These are phyloP conservation scores for Monosporascus sp. DNA, from an alignment of 2,329 filamentous ascomycete species.

Conservation along the genomic window DNA sequence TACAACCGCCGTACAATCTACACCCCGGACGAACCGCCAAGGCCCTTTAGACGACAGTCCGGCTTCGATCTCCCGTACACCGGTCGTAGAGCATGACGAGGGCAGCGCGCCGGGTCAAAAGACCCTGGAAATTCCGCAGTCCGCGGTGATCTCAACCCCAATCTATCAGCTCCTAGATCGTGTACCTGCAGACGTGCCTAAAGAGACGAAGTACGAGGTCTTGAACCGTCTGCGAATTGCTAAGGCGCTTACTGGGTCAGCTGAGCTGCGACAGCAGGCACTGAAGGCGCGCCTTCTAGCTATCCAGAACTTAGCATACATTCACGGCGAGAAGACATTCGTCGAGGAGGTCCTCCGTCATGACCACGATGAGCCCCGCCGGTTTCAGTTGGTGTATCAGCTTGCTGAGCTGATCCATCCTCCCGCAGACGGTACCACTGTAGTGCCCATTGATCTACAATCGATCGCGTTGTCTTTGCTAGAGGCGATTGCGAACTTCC, in stretches of 20 bases:
- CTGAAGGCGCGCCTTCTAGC: conserved; percentile 79
- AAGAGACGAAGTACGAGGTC: conserved; percentile 73
- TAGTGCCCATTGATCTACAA: conserved; percentile 72
- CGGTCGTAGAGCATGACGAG: conserved; percentile 31
- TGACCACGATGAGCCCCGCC: conserved; percentile 83
- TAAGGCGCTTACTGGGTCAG: conserved; percentile 67
- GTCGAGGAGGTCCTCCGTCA: conserved; percentile 79
- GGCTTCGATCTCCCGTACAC: conserved; percentile 32
- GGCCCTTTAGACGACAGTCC: conserved; percentile 45
- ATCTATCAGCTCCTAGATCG: conserved; percentile 53
- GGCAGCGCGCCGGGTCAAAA: conserved; percentile 47
- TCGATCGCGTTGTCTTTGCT: conserved; percentile 76
- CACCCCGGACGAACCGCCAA: conserved; percentile 27
- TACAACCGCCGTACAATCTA: conserved; percentile 35
- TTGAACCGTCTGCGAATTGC: conserved; percentile 78
- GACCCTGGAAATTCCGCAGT: conserved; percentile 60
- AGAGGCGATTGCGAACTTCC: conserved; percentile 79
- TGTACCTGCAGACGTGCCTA: conserved; percentile 61
- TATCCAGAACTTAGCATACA: conserved; percentile 85
- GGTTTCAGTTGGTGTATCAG: conserved; percentile 86
- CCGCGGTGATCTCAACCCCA: conserved; percentile 44
- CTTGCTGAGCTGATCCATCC: conserved; percentile 88
- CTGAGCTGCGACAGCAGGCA: conserved; percentile 65
- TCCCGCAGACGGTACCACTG: conserved; percentile 60
- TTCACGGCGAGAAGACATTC: conserved; percentile 78